Base-by-base conservation (phyloP, 140 eudicot species). In the Senecio squalidus region DNA sequence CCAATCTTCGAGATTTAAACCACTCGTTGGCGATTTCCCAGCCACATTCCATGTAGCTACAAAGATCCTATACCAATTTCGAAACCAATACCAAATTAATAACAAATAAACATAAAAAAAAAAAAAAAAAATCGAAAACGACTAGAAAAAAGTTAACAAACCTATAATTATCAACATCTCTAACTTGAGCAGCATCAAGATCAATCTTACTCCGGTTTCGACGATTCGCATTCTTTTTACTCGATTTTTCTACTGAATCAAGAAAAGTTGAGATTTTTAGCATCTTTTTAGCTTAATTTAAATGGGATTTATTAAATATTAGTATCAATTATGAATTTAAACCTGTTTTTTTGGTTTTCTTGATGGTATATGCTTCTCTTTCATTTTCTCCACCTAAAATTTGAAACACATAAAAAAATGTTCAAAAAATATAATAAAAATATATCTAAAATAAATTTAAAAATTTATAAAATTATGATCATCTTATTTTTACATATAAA, bases 41-140 rank as follows among this genome's bases (percentile, higher is more conserved):
- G 85, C 98, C 33, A 91, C 98, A 72, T 91, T 91, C 98, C 98
- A 91, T 49, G 98, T 91, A 13, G 96, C 91, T 62, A 77, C 98
- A 65, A 91, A 91, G 57, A 91, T 65, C 73, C 98, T 90, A 14
- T 59, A 8, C 30, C 48, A 58, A 49, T 4, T 9, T 36, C 9
- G 29, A 40, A 33, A n/a, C 4, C 47, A 58, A 2, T 53, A 10
- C 11, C 31, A 57, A 15, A 17, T 15, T 17, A 33, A 7, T 5
- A 52, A 46, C 58, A 28, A 30, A 10, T 1, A 36, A 50, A 16
- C 11, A 52, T 36, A 0, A 52, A 34, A 53, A 2, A 9, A 52
- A 17, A 6, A 52, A 10, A 33, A 6, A 10, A 9, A 58, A 15
- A 2, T 6, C 6, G 4, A 50, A 0, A 49, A 34, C 30, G n/a